Percentiles rank a stretch among this genome's conserved stretches.
phyloP scores from a whole-genome alignment of 805 yeast species.

The Naumovozyma dairenensis region DNA sequence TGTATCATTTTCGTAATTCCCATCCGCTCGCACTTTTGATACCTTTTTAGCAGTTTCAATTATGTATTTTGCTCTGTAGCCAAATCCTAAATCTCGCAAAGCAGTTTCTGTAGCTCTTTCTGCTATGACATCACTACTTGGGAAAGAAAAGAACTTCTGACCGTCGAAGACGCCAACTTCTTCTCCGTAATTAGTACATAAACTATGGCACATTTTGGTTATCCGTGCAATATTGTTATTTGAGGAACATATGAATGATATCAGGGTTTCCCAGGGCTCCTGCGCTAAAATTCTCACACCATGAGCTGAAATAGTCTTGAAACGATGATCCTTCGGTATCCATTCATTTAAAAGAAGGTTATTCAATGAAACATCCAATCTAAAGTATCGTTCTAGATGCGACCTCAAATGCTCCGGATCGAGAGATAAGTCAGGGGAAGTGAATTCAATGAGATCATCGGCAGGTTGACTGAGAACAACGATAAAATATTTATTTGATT shows the following conservation, averaged over 20 bases:
- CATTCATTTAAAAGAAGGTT: slow-evolving; percentile 48
- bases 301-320: slow-evolving; percentile 31
- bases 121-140: slow-evolving; percentile 47
- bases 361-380: slow-evolving; percentile 45
- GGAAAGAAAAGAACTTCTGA: slow-evolving; percentile 59
- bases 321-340: slow-evolving; percentile 45
- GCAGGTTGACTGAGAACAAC: slow-evolving; percentile 55
- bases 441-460: slow-evolving; percentile 44
- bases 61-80: slow-evolving; percentile 86
- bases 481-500: slow-evolving; percentile 39
- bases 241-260: slow-evolving; percentile 90
- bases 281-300: slow-evolving; percentile 84
- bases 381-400: slow-evolving; percentile 59
- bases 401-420: slow-evolving; percentile 29
- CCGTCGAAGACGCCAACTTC: slow-evolving; percentile 46
- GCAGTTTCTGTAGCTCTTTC: slow-evolving; percentile 34
- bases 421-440: slow-evolving; percentile 30
- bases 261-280: slow-evolving; percentile 93
- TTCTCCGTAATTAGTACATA: slow-evolving; percentile 64
- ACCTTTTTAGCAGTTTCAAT: slow-evolving; percentile 61
- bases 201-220: slow-evolving; percentile 78
- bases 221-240: slow-evolving; percentile 92
- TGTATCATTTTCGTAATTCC: slow-evolving; percentile 21
- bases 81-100: slow-evolving; percentile 51
- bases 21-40: slow-evolving; percentile 23